Percentiles rank a stretch among this genome's conserved stretches.
These are phyloP conservation scores for Ramalina peruviana DNA, from an alignment of 495 filamentous ascomycete species.

Conservation along the genomic window DNA sequence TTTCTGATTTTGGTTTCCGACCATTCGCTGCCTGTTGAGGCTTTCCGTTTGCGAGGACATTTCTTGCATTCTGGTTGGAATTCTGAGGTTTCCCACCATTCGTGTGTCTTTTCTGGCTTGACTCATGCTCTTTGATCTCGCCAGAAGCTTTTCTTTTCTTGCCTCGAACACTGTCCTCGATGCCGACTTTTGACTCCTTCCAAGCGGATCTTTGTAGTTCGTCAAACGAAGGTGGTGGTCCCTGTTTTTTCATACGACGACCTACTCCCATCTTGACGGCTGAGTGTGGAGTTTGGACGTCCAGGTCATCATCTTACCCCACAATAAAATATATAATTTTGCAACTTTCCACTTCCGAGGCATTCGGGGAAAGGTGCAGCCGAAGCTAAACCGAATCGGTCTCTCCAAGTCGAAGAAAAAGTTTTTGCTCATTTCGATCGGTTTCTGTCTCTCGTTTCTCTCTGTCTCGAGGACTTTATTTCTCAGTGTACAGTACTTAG, in stretches of 20 bases:
- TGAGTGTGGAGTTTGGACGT: background rate
- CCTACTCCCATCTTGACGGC: constrained; percentile 56
- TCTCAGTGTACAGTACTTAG: no score
- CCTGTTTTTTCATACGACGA: constrained; percentile 92
- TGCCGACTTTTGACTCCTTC: constrained; percentile 62
- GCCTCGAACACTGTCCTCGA: constrained; percentile 29
- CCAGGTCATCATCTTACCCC: background rate
- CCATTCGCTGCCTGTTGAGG: constrained; percentile 16
- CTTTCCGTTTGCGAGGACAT: constrained; percentile 17
- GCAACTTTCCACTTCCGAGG: no score
- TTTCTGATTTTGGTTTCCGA: constrained; percentile 24
- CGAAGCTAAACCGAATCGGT: no score
- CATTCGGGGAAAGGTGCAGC: background rate
- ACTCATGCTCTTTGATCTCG: constrained; percentile 17
- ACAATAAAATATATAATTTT: no score
- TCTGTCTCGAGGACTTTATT: no score
- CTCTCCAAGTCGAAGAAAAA: no score
- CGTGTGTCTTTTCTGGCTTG: constrained; percentile 23
- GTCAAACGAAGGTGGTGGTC: constrained; percentile 65
- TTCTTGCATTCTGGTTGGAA: constrained; percentile 19
- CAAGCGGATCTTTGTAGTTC: constrained; percentile 60
- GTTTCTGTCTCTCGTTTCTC: no score
- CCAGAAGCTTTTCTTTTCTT: constrained; percentile 31
- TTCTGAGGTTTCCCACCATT: constrained; percentile 16
- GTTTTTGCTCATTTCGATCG: no score